Conservation (phyloP, 257 asterid species). For the Paulownia fortunei region DNA sequence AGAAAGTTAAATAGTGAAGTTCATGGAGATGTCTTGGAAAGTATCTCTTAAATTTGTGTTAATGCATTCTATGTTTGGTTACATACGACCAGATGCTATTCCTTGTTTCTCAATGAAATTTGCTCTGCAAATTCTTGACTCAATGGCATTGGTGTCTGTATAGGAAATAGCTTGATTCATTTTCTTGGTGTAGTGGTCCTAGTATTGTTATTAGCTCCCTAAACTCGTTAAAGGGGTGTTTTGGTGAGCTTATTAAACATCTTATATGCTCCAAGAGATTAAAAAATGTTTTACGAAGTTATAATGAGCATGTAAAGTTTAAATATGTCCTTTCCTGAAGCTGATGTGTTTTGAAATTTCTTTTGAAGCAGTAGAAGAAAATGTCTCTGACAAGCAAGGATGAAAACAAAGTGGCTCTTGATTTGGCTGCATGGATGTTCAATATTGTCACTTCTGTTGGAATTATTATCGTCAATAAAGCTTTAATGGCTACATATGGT, state of each 20-base stretch:
- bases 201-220: not conserved
- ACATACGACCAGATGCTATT: not conserved
- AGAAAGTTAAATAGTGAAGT: not conserved
- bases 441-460: constrained; percentile 75
- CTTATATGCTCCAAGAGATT: not conserved
- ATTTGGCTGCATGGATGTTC: constrained; percentile 68
- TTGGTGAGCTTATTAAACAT: not conserved
- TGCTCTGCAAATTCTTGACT: not conserved
- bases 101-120: not conserved
- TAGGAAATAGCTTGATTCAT: not conserved
- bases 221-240: not conserved
- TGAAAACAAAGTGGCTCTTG: constrained; percentile 52
- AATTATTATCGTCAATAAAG: constrained; percentile 65
- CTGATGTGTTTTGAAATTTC: not conserved
- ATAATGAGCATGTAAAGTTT: not conserved
- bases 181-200: not conserved
- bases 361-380: constrained; percentile 37
- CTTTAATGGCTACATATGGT: constrained; percentile 70
- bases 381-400: constrained; percentile 59
- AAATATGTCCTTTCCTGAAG: not conserved
- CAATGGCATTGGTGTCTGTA: not conserved
- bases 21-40: not conserved
- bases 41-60: not conserved
- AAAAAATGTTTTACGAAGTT: not conserved
- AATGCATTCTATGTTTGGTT: not conserved